phyloP scores from a whole-genome alignment of 805 yeast species.

The Wickerhamiella occidentalis region DNA sequence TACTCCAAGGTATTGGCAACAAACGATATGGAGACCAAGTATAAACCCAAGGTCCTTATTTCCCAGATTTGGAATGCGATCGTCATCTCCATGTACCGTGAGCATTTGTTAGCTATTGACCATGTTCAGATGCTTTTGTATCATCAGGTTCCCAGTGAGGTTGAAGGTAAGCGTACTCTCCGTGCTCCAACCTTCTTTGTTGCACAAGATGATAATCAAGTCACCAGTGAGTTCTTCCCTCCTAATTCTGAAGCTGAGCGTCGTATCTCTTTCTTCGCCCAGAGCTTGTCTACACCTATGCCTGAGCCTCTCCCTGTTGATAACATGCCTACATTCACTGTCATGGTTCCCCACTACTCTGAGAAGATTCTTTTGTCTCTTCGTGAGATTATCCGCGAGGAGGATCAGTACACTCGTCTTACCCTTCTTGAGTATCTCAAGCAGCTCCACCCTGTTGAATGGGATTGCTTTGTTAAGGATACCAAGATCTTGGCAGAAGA shows the following conservation, averaged over 20 bases:
- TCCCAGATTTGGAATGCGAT: conserved; percentile 99
- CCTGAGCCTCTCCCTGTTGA: conserved; percentile 99
- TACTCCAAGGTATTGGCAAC: conserved; percentile 96
- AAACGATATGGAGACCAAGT: conserved; percentile 97
- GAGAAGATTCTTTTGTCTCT: conserved; percentile 89
- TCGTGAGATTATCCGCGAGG: conserved; percentile 93
- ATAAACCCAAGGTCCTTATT: conserved; percentile 94
- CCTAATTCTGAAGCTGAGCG: conserved; percentile 96
- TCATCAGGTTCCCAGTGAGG: conserved; percentile 96
- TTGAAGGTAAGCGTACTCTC: conserved; percentile 95
- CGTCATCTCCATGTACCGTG: conserved; percentile 98
- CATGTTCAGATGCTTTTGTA: conserved; percentile 95
- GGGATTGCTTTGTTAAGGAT: conserved; percentile 96
- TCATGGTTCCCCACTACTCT: conserved; percentile 88
- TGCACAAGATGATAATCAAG: conserved; percentile 88
- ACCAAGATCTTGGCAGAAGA: conserved; percentile 92
- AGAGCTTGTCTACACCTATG: conserved; percentile 94
- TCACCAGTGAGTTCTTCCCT: conserved; percentile 96
- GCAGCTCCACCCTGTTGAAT: conserved; percentile 90
- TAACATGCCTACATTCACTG: conserved; percentile 98
- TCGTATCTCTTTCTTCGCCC: conserved; percentile 98
- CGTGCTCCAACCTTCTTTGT: conserved; percentile 99
- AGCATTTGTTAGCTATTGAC: conserved; percentile 93
- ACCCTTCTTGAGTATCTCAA: conserved; percentile 88
- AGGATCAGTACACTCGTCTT: conserved; percentile 90